Percentiles rank a stretch among this genome's conserved stretches.
Conservation (phyloP, 2,329 filamentous ascomycete species). For the Colletotrichum euphorbiae region DNA sequence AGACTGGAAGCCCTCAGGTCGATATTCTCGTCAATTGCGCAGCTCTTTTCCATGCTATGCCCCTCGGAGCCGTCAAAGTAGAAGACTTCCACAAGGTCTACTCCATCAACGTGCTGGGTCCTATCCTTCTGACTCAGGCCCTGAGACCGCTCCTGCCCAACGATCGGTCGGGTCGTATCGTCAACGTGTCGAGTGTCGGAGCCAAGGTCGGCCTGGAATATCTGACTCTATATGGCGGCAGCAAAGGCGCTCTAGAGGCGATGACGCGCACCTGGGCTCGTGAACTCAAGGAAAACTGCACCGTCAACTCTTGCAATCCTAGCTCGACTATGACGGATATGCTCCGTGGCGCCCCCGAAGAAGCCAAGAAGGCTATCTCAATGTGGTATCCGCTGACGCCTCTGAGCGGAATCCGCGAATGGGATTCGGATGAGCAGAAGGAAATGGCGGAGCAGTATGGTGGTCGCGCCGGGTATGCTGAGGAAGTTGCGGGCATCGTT, state of each 20-base stretch:
- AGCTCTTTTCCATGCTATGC: constrained; percentile 60
- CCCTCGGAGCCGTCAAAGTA: constrained; percentile 57
- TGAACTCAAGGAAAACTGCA: constrained; percentile 67
- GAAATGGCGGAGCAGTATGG: constrained; percentile 61
- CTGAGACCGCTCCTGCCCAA: constrained; percentile 65
- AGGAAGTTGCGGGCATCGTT: constrained; percentile 77
- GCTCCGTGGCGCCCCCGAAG: constrained; percentile 65
- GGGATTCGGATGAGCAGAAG: constrained; percentile 46
- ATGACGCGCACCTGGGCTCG: constrained; percentile 73
- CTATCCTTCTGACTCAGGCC: constrained; percentile 66
- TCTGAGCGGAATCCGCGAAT: constrained; percentile 52
- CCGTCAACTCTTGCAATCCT: constrained; percentile 70
- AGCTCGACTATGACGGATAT: constrained; percentile 49
- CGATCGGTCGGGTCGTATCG: constrained; percentile 68
- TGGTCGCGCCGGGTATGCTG: constrained; percentile 67
- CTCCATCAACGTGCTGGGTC: constrained; percentile 52
- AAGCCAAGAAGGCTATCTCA: constrained; percentile 53
- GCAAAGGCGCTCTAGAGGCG: constrained; percentile 70
- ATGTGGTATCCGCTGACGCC: constrained; percentile 61
- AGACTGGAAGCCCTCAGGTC: constrained; percentile 63
- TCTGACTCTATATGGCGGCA: constrained; percentile 70
- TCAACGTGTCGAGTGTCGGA: constrained; percentile 67
- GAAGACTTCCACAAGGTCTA: constrained; percentile 67
- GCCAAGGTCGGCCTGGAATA: constrained; percentile 63
- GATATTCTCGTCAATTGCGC: constrained; percentile 71